Conservation (phyloP, 2,329 filamentous ascomycete genomes). For the Emericellopsis cladophorae region DNA sequence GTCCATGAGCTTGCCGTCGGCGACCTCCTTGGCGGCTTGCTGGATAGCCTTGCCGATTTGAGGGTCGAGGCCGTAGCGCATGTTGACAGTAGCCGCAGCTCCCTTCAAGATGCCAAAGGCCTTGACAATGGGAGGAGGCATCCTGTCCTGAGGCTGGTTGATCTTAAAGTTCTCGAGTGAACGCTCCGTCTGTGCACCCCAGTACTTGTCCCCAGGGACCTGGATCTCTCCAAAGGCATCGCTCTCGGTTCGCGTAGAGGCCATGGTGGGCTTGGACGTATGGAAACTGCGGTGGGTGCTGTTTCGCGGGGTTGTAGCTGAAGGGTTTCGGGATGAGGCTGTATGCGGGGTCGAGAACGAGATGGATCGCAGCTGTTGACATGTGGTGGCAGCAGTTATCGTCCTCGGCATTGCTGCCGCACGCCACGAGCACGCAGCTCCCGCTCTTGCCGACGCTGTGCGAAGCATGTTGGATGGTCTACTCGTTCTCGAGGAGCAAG, state of each 20-base stretch:
- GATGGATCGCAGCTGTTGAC: neutral
- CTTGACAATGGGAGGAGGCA: constrained; percentile 83
- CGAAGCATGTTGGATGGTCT: constrained; percentile 1
- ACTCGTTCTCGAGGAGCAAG: neutral
- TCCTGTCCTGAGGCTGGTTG: constrained; percentile 98
- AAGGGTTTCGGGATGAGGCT: neutral
- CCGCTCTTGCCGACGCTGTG: constrained; percentile 1
- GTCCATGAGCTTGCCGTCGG: constrained; percentile 83
- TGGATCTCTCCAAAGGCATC: constrained; percentile 97
- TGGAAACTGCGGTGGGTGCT: constrained; percentile 17
- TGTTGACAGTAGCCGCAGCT: constrained; percentile 89
- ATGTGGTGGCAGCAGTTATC: neutral
- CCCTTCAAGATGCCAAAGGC: constrained; percentile 97
- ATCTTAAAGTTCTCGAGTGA: constrained; percentile 97
- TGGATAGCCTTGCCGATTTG: constrained; percentile 88
- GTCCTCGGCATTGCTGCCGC: constrained; percentile 1
- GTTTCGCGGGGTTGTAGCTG: neutral
- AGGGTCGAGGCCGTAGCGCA: constrained; percentile 84
- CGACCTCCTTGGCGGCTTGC: constrained; percentile 87
- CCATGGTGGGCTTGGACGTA: constrained; percentile 33
- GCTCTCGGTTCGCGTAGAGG: constrained; percentile 68
- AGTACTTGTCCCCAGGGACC: constrained; percentile 88
- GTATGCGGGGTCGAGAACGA: neutral
- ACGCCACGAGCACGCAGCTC: constrained; percentile 1
- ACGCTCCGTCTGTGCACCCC: constrained; percentile 94